Evolutionary conservation across 352 stramenopile species (phyloP).

Genomic region (Hyaloperonospora arabidopsidis): DNA sequence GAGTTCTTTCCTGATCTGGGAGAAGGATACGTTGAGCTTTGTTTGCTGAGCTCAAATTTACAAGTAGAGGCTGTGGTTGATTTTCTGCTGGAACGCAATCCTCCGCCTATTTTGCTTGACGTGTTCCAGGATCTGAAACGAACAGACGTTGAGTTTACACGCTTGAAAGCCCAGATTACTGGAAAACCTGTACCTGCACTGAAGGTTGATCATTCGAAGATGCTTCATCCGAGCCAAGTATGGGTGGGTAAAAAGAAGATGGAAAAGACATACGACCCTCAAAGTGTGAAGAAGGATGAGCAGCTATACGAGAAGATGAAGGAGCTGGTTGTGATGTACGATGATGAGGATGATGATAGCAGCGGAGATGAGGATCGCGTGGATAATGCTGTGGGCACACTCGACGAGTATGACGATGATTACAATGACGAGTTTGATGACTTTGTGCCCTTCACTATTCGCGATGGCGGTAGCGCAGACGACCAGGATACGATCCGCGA

Average conservation of each 20-base stretch:
- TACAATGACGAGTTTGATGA: constrained; percentile 85
- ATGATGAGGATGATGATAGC: constrained; percentile 37
- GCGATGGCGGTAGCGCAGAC: constrained; percentile 35
- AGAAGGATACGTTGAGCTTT: constrained; percentile 56
- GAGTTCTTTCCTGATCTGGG: constrained; percentile 56
- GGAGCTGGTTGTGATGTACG: constrained; percentile 41
- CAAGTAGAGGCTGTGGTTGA: constrained; percentile 54
- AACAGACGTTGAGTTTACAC: constrained; percentile 25
- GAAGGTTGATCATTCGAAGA: constrained; percentile 23
- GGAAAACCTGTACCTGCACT: constrained; percentile 12
- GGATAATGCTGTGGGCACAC: constrained; percentile 9
- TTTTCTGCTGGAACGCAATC: constrained; percentile 48
- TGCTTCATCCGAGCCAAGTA: constrained; percentile 40
- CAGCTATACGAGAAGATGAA: constrained; percentile 48
- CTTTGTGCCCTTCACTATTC: constrained; percentile 56
- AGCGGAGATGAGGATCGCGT: constrained; percentile 1
- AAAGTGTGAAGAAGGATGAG: constrained; percentile 41
- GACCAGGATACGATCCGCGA: constrained; percentile 48
- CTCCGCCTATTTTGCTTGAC: constrained; percentile 28
- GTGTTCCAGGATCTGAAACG: constrained; percentile 27
- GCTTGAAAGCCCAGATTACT: constrained; percentile 24
- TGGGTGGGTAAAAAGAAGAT: constrained; percentile 61
- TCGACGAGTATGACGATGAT: constrained; percentile 75
- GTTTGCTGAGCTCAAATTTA: constrained; percentile 35
- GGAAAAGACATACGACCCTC: constrained; percentile 53